Percentiles rank a stretch among this genome's conserved stretches.
phyloP scores from a whole-genome alignment of 2,329 filamentous ascomycete genomes.

The Fusarium sacchari region DNA sequence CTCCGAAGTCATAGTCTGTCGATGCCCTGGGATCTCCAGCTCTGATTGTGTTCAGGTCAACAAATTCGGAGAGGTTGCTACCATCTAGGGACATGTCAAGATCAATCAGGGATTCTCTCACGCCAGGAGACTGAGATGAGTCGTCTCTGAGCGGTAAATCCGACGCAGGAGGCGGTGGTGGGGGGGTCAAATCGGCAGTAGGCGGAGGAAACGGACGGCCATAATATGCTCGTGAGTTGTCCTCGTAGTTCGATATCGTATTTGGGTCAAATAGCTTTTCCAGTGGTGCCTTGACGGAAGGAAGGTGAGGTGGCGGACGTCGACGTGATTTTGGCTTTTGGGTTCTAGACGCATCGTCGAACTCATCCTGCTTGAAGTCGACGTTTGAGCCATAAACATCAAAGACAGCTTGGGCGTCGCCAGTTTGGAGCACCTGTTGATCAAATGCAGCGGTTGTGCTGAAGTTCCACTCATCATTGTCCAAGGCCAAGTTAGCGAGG shows the following conservation, averaged over 20 bases:
- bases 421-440: conserved; percentile 62
- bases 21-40: conserved; percentile 59
- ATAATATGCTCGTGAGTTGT: conserved; percentile 71
- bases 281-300: conserved; percentile 66
- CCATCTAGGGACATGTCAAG: conserved; percentile 69
- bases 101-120: conserved; percentile 73
- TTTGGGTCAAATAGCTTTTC: conserved; percentile 75
- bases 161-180: conserved; percentile 52
- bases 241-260: conserved; percentile 71
- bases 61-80: conserved; percentile 65
- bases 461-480: conserved; percentile 74
- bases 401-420: conserved; percentile 67
- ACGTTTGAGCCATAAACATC: conserved; percentile 69
- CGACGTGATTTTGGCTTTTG: conserved; percentile 63
- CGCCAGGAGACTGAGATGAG: conserved; percentile 57
- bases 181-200: conserved; percentile 56
- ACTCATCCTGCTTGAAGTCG: conserved; percentile 59
- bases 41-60: conserved; percentile 69
- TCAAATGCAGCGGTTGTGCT: conserved; percentile 74
- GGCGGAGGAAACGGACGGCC: conserved; percentile 56
- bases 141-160: conserved; percentile 70
- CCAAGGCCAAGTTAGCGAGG: conserved; percentile 55
- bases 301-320: conserved; percentile 67
- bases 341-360: conserved; percentile 62
- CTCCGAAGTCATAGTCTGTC: conserved; percentile 61